Percentiles rank a stretch among this genome's conserved stretches.
Conservation (phyloP, 73 alveolate genomes). For the Paraurostyla sp. region DNA sequence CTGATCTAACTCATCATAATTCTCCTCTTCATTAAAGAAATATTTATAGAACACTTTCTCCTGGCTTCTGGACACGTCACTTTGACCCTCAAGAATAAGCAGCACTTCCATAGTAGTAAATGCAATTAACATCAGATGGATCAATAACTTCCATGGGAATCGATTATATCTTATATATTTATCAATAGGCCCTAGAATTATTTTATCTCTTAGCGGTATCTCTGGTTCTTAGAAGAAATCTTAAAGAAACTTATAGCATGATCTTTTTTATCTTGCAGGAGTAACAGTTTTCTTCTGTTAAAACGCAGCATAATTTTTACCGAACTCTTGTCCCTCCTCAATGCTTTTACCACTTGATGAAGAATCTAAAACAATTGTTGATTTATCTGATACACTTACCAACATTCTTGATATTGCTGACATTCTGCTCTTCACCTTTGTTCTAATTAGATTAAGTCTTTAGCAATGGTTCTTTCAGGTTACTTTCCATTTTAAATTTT, state of each 20-base stretch:
- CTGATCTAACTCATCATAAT: slow-evolving; percentile 69
- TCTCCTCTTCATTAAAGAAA: slow-evolving; percentile 71
- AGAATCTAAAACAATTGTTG: neutral
- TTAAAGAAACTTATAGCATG: slow-evolving; percentile 12
- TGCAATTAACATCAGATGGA: slow-evolving; percentile 80
- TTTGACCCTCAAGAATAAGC: neutral
- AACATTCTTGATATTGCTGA: neutral
- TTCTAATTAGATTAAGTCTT: neutral
- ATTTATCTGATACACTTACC: neutral
- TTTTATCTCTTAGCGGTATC: slow-evolving; percentile 80
- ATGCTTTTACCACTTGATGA: neutral
- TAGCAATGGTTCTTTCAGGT: neutral
- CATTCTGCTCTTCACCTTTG: neutral
- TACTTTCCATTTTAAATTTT: neutral
- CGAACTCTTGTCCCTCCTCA: neutral
- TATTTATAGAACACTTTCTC: slow-evolving; percentile 75
- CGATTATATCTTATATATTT: slow-evolving; percentile 83
- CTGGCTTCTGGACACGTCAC: slow-evolving; percentile 72
- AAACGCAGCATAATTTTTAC: neutral
- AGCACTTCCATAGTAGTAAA: slow-evolving; percentile 81
- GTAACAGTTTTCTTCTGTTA: neutral
- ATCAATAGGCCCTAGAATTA: slow-evolving; percentile 82
- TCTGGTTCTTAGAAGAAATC: slow-evolving; percentile 53
- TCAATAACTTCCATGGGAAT: slow-evolving; percentile 84
- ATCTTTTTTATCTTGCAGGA: neutral